Base-by-base conservation (phyloP, 495 filamentous ascomycete species). In the Lophiostoma macrostomum region DNA sequence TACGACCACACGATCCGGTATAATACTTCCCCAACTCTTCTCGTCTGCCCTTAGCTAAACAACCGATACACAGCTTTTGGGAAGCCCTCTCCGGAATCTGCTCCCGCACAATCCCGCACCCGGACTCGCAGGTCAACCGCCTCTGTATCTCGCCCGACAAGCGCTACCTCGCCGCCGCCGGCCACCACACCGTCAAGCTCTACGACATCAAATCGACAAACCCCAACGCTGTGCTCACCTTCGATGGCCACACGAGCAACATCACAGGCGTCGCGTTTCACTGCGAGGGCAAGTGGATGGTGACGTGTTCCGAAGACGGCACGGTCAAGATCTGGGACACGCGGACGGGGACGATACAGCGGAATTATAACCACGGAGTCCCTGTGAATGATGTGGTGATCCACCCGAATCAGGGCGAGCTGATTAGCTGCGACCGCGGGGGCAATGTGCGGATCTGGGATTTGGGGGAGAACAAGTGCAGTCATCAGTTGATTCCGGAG, bases 291-390 rank as follows among this genome's bases (percentile, higher is more conserved):
- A 97, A 97, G 71, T 98, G 93, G 93, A 96, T 98, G 90, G 91
- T 96, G n/a, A 98, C 93, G 3, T 93, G 88, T 70, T 94, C 88
- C 30, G 93, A 98, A 67, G 93, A 98, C 63, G 87, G 91, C 40
- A 95, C 90, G 6, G 91, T 98, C 57, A 97, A 96, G 76, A 95
- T 98, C 37, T 98, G 93, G 93, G 94, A 98, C 68, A 97, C 91
- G 5, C 79, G 94, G 20, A 86, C 78, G 5, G 94, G 89, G 18
- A 85, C 76, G 36, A 80, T 97, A 34, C 93, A 97, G 67, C 81
- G 93, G 16, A 95, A 91, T 71, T 98, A 98, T 67, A 80, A 77
- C 48, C 93, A 98, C 63, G 85, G 84, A 20, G 81, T 79, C 19
- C 78, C 94, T 0, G 93, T 94, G 34, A 98, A 96, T 67, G 93